Base-by-base conservation (phyloP, 1,139 yeast species). In the Petasospora fabianii region DNA sequence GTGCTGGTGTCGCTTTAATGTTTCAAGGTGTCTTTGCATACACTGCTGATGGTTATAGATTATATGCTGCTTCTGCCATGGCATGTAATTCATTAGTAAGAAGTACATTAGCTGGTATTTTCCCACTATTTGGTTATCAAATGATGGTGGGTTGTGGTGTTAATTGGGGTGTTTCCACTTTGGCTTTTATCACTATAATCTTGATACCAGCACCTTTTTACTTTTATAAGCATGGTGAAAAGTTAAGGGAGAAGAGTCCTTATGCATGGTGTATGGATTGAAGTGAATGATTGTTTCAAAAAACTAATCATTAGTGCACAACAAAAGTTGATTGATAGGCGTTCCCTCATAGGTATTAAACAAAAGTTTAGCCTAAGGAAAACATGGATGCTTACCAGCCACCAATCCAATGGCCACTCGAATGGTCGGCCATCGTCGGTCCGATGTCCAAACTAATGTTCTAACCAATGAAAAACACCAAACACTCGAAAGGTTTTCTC, bases 31-130 rank as follows among this genome's bases (percentile, higher is more conserved):
- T 73, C 53, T 60, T 84, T 43, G 71, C 75, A 42, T 84, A 83
- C 53, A 66, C 82, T 32, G 79, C 79, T 6, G 82, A 79, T 57
- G 75, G 83, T 0, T 83, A 80, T 56, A 66, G 75, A 22, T 62
- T 66, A 19, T 77, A 72, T 47, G 79, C 88, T 10, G 95, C 96
- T 0, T 78, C 88, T 11, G 94, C 88, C 1, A 69, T 85, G 59
- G 95, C 94, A 6, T 88, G 90, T 10, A 84, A 81, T 57, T 78
- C 85, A 24, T 72, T 85, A 46, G 64, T 80, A 40, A 71, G 96
- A 55, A 80, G 84, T 41, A 53, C 75, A 3, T 65, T 82, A 64
- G 87, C 88, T 5, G 84, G 85, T 7, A 76, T 83, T 1, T 84
- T 87, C 63, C 95, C 95, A 2, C 63, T 86, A 28, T 85, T 85